phyloP scores from a whole-genome alignment of 305 asterid species.

The Fraxinus greggii region DNA sequence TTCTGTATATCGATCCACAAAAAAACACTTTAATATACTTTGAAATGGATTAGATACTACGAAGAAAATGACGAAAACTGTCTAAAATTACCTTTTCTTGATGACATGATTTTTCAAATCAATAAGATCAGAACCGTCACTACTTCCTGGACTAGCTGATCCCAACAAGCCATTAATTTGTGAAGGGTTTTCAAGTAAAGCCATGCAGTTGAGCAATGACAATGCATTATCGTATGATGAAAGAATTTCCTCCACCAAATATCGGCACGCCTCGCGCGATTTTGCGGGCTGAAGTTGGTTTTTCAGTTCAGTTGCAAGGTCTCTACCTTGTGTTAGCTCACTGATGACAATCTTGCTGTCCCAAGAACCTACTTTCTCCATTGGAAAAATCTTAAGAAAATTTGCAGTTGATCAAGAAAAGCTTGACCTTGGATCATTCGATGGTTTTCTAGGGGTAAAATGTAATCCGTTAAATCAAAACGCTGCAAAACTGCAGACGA shows the following conservation, averaged over 20 bases:
- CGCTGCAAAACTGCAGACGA: neutral
- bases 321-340: conserved; percentile 35
- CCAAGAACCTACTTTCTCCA: conserved; percentile 31
- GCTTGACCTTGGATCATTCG: neutral
- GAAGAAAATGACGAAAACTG: neutral
- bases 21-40: neutral
- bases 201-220: conserved; percentile 22
- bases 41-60: neutral
- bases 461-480: neutral
- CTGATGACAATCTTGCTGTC: conserved; percentile 22
- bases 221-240: conserved; percentile 42
- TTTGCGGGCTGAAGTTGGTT: conserved; percentile 20
- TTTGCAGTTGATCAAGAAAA: neutral
- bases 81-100: conserved; percentile 33
- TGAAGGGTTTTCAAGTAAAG: neutral
- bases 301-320: conserved; percentile 33
- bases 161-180: neutral
- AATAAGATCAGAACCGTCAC: neutral
- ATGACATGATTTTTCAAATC: conserved; percentile 12
- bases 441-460: neutral
- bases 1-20: conserved; percentile 24
- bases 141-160: conserved; percentile 12
- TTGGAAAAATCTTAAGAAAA: conserved; percentile 14
- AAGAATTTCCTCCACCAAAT: conserved; percentile 32
- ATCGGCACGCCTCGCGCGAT: conserved; percentile 20